phyloP scores from a whole-genome alignment of 352 stramenopile species.

The Phytophthora idaei region DNA sequence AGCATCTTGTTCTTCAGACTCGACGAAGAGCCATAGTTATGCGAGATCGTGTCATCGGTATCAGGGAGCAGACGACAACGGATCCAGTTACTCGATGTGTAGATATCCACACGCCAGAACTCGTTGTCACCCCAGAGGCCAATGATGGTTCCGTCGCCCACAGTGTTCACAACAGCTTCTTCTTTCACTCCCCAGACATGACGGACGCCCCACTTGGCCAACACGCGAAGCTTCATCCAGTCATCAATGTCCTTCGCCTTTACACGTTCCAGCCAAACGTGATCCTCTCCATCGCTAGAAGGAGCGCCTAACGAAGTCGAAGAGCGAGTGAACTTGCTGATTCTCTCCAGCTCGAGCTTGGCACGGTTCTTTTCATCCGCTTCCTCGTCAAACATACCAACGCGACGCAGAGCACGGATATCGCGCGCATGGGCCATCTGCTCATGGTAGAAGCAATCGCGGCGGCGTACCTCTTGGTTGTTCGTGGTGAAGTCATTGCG shows the following conservation, averaged over 20 bases:
- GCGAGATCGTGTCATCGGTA: constrained; percentile 71
- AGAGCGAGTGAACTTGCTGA: constrained; percentile 65
- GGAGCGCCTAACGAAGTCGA: constrained; percentile 25
- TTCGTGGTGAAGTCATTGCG: constrained; percentile 69
- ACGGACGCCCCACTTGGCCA: constrained; percentile 82
- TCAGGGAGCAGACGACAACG: constrained; percentile 81
- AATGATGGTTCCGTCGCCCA: constrained; percentile 38
- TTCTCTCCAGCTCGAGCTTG: constrained; percentile 68
- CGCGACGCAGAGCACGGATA: constrained; percentile 60
- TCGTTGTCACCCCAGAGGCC: constrained; percentile 61
- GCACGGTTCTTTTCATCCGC: constrained; percentile 68
- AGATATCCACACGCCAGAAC: constrained; percentile 82
- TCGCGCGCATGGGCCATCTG: constrained; percentile 83
- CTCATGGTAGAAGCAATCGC: constrained; percentile 86
- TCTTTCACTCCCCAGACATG: constrained; percentile 69
- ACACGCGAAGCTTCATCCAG: constrained; percentile 83
- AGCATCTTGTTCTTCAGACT: constrained; percentile 45
- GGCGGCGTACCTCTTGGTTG: constrained; percentile 76
- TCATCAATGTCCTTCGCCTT: constrained; percentile 87
- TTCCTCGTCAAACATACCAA: constrained; percentile 61
- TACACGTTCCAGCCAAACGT: constrained; percentile 83
- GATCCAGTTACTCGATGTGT: constrained; percentile 90
- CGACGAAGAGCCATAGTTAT: constrained; percentile 43
- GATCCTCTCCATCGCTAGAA: constrained; percentile 47
- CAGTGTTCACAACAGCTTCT: constrained; percentile 24